phyloP scores from a whole-genome alignment of 345 rosid species.

The Acer negundo region DNA sequence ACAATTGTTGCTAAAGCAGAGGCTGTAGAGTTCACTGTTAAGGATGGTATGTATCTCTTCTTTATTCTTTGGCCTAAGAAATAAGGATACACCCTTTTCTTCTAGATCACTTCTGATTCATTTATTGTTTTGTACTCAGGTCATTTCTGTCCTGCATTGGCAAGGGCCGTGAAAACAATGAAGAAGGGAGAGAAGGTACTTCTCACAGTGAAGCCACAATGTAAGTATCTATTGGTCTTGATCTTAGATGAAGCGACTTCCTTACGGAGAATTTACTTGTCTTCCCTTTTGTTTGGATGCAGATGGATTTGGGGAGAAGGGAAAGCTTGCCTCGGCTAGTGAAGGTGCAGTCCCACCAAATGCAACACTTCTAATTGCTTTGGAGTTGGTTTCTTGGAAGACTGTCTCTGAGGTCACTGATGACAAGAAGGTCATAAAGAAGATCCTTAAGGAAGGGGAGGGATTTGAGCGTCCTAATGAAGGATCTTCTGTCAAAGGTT shows the following conservation, averaged over 20 bases:
- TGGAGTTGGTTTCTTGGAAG: constrained; percentile 89
- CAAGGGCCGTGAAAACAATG: constrained; percentile 89
- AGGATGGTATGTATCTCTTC: constrained; percentile 55
- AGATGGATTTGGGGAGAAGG: constrained; percentile 97
- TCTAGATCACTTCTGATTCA: not conserved
- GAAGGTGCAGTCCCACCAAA: constrained; percentile 81
- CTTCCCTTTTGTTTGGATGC: constrained; percentile 3
- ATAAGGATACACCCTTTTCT: not conserved
- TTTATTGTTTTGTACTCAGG: constrained; percentile 36
- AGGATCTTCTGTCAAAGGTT: constrained; percentile 76
- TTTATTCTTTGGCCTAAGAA: not conserved
- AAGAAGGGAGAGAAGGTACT: constrained; percentile 80
- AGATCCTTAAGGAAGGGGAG: constrained; percentile 83
- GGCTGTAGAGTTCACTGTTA: constrained; percentile 75
- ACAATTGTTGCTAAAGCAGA: constrained; percentile 64
- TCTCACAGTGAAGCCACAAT: constrained; percentile 78
- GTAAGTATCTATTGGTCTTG: constrained; percentile 30
- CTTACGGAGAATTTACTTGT: constrained; percentile 5
- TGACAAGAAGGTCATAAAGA: constrained; percentile 81
- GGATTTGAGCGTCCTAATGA: constrained; percentile 86
- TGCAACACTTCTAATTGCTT: constrained; percentile 55
- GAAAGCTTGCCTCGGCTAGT: constrained; percentile 53
- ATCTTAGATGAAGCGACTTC: not conserved
- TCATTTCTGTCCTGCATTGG: constrained; percentile 79
- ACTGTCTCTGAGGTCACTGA: constrained; percentile 77